Conservation (phyloP, 2,329 filamentous ascomycete genomes). For the Aspergillus sp. region DNA sequence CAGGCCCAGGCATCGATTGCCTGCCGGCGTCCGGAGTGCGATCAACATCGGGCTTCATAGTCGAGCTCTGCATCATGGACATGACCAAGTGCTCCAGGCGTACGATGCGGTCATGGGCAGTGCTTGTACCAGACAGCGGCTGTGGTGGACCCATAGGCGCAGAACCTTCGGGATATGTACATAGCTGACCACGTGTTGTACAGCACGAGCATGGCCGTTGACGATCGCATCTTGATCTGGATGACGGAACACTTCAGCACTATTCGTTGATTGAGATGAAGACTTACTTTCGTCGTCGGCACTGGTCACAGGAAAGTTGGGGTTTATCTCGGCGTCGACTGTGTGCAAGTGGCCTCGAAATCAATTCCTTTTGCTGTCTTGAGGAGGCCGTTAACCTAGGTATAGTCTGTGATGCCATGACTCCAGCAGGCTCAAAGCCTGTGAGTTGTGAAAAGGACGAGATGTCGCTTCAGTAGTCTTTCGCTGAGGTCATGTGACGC, state of each 20-base stretch:
- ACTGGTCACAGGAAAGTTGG: slow-evolving; percentile 42
- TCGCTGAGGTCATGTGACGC: not conserved
- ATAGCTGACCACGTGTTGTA: slow-evolving; percentile 59
- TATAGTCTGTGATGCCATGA: not conserved
- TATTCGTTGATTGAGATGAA: not conserved
- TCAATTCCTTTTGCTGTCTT: not conserved
- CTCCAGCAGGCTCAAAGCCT: not conserved
- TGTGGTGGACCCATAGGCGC: not conserved
- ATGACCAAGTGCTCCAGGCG: slow-evolving; percentile 61
- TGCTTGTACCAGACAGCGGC: slow-evolving; percentile 47
- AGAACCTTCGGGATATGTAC: slow-evolving; percentile 47
- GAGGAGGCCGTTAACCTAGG: not conserved
- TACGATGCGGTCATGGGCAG: slow-evolving; percentile 59
- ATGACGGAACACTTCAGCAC: not conserved
- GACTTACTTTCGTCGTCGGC: slow-evolving; percentile 39
- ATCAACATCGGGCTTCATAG: not conserved
- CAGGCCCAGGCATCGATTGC: not conserved
- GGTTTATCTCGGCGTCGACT: slow-evolving; percentile 40
- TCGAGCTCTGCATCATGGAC: slow-evolving; percentile 48
- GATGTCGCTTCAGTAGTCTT: not conserved
- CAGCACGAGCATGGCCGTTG: slow-evolving; percentile 62
- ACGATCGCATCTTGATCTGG: slow-evolving; percentile 59
- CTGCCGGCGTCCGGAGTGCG: too few relatives aligned
- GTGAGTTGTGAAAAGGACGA: not conserved
- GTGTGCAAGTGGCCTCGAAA: slow-evolving; percentile 1